Base-by-base conservation (phyloP, 768 basidiomycete species). In the Termitomyces sp. region DNA sequence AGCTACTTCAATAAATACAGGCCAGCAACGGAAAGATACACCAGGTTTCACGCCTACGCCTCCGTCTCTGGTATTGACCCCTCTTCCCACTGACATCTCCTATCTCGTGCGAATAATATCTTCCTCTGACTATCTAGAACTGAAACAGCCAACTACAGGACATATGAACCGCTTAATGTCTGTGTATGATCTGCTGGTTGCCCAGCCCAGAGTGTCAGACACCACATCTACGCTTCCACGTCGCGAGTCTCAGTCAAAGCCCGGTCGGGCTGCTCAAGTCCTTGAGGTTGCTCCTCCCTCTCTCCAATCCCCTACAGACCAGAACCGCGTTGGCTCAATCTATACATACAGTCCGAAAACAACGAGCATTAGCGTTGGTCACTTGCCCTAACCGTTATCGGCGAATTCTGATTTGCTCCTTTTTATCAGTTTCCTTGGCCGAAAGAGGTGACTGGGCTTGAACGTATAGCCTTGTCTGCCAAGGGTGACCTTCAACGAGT, bases 401-500 rank as follows among this genome's bases (percentile, higher is more conserved):
- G 12, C 52, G 26, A 20, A 55, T 53, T 45, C 5, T 52, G n/a
- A 52, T 44, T 55, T 53, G 30, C 48, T 55, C 26, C 34, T 43
- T 52, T 13, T 55, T 24, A 48, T 7, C 36, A 84, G 83, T 82
- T 78, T 68, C 74, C 79, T 49, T 85, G 83, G 80, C 83, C 84
- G 0, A 57, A 71, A 42, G 75, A 70, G 12, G 66, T 80, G 44
- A 85, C 80, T 32, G 86, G 86, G 32, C 59, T 89, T 18, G 88
- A 89, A 69, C 80, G 88, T 26, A 82, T 89, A 53, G 81, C 85
- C 56, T 77, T 89, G 30, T 82, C 85, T 32, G 82, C 87, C 0
- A 86, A 86, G 62, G 88, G 88, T 4, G 86, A 89, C 67, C 69
- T 90, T 6, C 88, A 89, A 67, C 78, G 87, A 26, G 71, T 87